Conservation (phyloP, 176 grass and related monocot species). For the Aegilops longissima region DNA sequence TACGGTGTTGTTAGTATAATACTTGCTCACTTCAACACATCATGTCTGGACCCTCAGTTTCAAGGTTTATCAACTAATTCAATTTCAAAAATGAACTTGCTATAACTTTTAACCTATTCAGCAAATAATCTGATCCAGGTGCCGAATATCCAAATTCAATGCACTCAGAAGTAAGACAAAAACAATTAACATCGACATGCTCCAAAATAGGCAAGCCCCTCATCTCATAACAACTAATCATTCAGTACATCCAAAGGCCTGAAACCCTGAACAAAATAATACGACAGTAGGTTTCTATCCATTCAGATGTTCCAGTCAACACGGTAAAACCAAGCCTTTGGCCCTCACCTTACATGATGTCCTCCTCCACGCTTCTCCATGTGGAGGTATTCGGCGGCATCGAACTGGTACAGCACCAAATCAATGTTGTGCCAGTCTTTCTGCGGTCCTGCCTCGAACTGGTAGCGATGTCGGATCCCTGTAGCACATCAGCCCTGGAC, state of each 20-base stretch:
- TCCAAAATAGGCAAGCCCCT: not conserved
- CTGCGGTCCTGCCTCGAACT: slow-evolving; percentile 68
- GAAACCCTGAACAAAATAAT: not conserved
- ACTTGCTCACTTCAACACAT: not conserved
- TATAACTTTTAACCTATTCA: not conserved
- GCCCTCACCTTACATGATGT: slow-evolving; percentile 53
- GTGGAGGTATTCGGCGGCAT: slow-evolving; percentile 66
- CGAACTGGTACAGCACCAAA: slow-evolving; percentile 60
- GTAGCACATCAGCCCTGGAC: slow-evolving; percentile 64
- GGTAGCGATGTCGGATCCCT: slow-evolving; percentile 57
- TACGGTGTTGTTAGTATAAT: not conserved
- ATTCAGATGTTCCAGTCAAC: not conserved
- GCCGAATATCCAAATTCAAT: not conserved
- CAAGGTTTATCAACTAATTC: not conserved
- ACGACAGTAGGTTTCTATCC: not conserved
- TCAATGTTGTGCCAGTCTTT: slow-evolving; percentile 65
- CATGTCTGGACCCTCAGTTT: not conserved
- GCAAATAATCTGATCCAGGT: not conserved
- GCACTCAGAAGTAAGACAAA: not conserved
- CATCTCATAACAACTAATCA: slow-evolving; percentile 2
- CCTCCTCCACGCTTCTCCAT: slow-evolving; percentile 55
- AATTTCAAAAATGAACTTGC: not conserved
- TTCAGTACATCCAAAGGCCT: not conserved
- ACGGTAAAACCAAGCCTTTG: not conserved
- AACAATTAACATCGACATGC: not conserved